phyloP scores from a whole-genome alignment of 164 flowering plant species.

The grape (Vitis vinifera) region DNA sequence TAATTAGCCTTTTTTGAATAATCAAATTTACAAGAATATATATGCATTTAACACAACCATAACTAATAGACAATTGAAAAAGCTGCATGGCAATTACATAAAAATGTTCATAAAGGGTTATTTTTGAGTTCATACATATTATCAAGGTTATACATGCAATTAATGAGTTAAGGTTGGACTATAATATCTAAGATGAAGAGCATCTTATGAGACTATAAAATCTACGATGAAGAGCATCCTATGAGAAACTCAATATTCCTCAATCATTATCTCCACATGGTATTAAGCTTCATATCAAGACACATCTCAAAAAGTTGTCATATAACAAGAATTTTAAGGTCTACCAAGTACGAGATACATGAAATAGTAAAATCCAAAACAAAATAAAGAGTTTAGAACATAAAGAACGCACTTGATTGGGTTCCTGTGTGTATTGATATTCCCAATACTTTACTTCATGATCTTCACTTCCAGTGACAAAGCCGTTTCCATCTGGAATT shows the following conservation, averaged over 20 bases:
- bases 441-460: slow-evolving; percentile 94
- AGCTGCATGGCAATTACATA: background rate
- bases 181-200: no score
- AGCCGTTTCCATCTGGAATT: slow-evolving; percentile 72
- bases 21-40: background rate
- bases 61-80: background rate
- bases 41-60: background rate
- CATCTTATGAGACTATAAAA: no score
- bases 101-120: background rate
- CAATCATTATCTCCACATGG: no score
- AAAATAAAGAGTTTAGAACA: background rate
- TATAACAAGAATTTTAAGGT: no score
- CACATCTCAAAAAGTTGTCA: no score
- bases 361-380: background rate
- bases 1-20: background rate
- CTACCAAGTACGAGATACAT: background rate
- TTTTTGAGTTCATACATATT: no score
- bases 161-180: no score
- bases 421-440: slow-evolving; percentile 50
- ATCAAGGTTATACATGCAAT: no score
- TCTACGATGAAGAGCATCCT: no score
- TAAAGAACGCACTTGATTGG: slow-evolving; percentile 57
- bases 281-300: no score
- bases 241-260: no score
- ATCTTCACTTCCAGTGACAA: slow-evolving; percentile 93